A percentile compares a stretch with the other conserved stretches of the same genome.
Evolutionary conservation across 345 rosid genomes (phyloP).

Genomic region (Syzygium oleosum): DNA sequence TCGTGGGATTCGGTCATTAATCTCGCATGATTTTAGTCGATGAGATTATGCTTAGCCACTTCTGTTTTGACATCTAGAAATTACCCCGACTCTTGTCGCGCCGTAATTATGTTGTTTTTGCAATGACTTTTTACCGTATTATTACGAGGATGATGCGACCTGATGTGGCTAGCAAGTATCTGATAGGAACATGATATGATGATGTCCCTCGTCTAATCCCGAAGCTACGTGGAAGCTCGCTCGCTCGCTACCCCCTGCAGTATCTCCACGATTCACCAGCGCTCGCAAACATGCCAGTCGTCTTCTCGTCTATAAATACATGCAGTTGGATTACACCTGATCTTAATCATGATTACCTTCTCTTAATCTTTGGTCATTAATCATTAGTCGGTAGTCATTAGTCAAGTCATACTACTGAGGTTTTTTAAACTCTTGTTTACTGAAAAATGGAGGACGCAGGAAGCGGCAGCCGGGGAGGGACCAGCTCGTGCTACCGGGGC

Average conservation of each 20-base stretch:
- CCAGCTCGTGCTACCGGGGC: conserved; percentile 36
- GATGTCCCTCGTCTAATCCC: not conserved
- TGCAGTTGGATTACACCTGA: not conserved
- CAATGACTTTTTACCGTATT: not conserved
- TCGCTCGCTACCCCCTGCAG: not conserved
- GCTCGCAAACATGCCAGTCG: too few relatives aligned
- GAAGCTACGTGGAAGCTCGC: conserved; percentile 40
- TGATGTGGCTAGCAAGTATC: not conserved
- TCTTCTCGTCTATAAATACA: not conserved
- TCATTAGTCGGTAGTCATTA: not conserved
- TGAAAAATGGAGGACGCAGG: not conserved
- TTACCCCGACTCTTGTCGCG: not conserved
- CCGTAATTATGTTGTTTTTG: not conserved
- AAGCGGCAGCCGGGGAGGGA: not conserved
- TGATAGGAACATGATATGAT: not conserved
- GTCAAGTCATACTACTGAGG: not conserved
- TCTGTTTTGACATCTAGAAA: not conserved
- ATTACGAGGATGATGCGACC: not conserved
- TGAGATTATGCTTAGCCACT: not conserved
- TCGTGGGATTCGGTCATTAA: too few relatives aligned
- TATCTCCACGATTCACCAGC: not conserved
- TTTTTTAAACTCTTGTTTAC: not conserved
- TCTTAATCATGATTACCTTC: not conserved
- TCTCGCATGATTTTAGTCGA: not conserved
- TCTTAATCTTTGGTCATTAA: not conserved